phyloP scores from a whole-genome alignment of 192 early-diverging fungal genomes.

The Lobosporangium transversale region DNA sequence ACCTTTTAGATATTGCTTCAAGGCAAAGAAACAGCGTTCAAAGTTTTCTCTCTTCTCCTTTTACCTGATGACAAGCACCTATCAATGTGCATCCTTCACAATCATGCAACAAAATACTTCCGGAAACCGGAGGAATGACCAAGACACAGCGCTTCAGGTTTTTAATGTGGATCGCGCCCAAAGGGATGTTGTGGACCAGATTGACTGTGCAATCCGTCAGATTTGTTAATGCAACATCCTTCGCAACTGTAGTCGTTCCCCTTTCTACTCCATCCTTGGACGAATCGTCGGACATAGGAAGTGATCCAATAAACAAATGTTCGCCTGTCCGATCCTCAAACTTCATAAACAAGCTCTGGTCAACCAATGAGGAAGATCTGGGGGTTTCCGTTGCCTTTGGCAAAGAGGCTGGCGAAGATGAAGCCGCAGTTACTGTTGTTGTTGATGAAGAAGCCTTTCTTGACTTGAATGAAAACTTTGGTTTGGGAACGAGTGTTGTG shows the following conservation, averaged over 20 bases:
- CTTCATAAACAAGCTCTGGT: conserved; percentile 43
- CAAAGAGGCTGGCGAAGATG: conserved; percentile 1
- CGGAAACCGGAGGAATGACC: conserved; percentile 72
- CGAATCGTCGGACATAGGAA: conserved; percentile 6
- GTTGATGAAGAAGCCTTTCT: conserved; percentile 32
- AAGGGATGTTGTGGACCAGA: conserved; percentile 57
- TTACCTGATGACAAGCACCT: conserved; percentile 82
- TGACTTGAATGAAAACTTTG: conserved; percentile 78
- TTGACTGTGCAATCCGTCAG: conserved; percentile 72
- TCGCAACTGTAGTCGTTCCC: conserved; percentile 32
- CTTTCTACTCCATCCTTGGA: not conserved
- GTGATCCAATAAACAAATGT: conserved; percentile 47
- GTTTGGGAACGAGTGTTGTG: conserved; percentile 60
- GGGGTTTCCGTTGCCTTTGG: conserved; percentile 1
- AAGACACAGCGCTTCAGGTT: conserved; percentile 69
- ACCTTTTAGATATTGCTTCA: not conserved
- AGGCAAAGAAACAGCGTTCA: not conserved
- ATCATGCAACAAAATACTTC: conserved; percentile 77
- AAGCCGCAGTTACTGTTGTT: not conserved
- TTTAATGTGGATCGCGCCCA: conserved; percentile 83
- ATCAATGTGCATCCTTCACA: conserved; percentile 70
- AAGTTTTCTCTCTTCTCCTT: not conserved
- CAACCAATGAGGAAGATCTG: not conserved
- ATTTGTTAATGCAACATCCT: conserved; percentile 70
- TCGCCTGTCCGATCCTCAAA: conserved; percentile 46